phyloP scores from a whole-genome alignment of 2,329 filamentous ascomycete species.

The Colletotrichum lini region DNA sequence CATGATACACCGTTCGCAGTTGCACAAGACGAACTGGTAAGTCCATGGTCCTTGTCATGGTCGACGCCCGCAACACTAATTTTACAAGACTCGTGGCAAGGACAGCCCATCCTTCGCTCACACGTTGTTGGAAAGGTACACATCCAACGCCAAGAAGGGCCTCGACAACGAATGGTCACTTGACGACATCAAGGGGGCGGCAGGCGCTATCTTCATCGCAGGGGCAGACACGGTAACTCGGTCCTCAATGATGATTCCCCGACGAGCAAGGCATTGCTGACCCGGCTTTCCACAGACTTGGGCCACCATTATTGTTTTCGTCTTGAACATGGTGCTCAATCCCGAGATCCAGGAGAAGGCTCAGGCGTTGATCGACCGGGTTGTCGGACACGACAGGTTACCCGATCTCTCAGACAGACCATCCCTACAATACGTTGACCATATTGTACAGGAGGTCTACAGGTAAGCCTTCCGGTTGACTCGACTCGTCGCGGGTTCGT shows the following conservation, averaged over 20 bases:
- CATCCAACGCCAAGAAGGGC: conserved; percentile 31
- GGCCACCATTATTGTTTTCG: conserved; percentile 42
- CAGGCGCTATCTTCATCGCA: conserved; percentile 63
- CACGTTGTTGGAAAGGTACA: conserved; percentile 35
- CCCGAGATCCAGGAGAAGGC: conserved; percentile 63
- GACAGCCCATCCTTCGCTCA: conserved; percentile 41
- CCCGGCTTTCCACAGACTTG: conserved; percentile 52
- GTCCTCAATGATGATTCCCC: conserved; percentile 1
- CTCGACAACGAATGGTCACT: conserved; percentile 43
- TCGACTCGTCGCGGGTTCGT: not conserved
- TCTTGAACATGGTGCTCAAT: conserved; percentile 46
- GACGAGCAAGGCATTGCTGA: conserved; percentile 30
- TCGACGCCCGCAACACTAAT: conserved; percentile 36
- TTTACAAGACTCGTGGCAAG: conserved; percentile 37
- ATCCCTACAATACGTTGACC: conserved; percentile 57
- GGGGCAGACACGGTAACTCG: conserved; percentile 60
- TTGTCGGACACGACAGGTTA: conserved; percentile 61
- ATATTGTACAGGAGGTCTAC: conserved; percentile 58
- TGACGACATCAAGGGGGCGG: conserved; percentile 63
- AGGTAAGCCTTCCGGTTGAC: conserved; percentile 26
- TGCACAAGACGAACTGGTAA: conserved; percentile 48
- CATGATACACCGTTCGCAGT: conserved; percentile 51
- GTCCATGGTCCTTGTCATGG: conserved; percentile 24
- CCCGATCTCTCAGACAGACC: conserved; percentile 62
- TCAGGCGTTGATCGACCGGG: conserved; percentile 59